Conservation (phyloP, 331 rosid genomes). For the Quercus phellos region DNA sequence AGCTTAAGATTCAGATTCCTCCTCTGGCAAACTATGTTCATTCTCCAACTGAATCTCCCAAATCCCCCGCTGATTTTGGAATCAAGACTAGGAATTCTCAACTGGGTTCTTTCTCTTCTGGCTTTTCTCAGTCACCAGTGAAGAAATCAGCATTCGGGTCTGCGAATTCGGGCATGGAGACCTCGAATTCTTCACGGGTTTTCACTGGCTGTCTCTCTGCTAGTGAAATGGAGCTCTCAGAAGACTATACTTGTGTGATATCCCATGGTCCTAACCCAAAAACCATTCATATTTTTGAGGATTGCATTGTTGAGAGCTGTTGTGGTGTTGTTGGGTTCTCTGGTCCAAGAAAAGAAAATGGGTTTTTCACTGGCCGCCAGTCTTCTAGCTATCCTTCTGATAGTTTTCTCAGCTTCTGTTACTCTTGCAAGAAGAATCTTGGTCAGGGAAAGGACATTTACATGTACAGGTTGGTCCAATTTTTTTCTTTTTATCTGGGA, state of each 20-base stretch:
- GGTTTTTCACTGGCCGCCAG: slow-evolving; percentile 16
- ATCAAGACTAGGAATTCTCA: slow-evolving; percentile 34
- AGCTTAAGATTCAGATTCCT: slow-evolving; percentile 73
- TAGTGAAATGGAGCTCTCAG: slow-evolving; percentile 76
- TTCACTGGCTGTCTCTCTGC: slow-evolving; percentile 51
- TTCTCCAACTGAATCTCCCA: slow-evolving; percentile 29
- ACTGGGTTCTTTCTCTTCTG: slow-evolving; percentile 38
- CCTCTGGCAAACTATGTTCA: slow-evolving; percentile 17
- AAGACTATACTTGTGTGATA: slow-evolving; percentile 85
- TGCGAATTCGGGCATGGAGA: slow-evolving; percentile 18
- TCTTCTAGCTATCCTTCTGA: slow-evolving; percentile 29
- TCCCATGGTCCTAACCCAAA: slow-evolving; percentile 71
- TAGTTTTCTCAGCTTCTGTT: slow-evolving; percentile 68
- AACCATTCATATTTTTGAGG: slow-evolving; percentile 73
- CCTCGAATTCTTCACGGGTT: slow-evolving; percentile 24
- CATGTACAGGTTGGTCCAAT: slow-evolving; percentile 74
- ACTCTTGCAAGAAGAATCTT: slow-evolving; percentile 67
- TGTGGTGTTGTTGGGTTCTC: slow-evolving; percentile 41
- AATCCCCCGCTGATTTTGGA: slow-evolving; percentile 29
- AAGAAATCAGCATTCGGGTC: slow-evolving; percentile 29
- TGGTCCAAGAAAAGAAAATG: slow-evolving; percentile 23
- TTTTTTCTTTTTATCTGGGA: neutral
- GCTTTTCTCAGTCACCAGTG: slow-evolving; percentile 25
- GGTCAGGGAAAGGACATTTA: slow-evolving; percentile 75
- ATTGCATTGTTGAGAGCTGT: slow-evolving; percentile 59